Conservation (phyloP, 179 eudicot species). For the Actinidia arguta region DNA sequence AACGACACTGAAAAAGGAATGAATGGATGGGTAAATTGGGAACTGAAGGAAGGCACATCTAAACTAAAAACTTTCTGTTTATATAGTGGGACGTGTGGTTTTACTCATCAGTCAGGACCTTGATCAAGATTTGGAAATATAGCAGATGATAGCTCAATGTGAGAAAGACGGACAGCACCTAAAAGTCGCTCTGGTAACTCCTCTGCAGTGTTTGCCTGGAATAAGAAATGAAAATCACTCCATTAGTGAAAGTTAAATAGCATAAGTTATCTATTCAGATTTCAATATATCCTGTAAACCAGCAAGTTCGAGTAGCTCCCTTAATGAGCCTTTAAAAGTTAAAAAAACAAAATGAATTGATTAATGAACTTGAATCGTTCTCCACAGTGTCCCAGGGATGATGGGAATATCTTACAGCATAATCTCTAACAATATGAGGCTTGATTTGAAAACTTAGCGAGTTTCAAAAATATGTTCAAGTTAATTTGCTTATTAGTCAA, state of each 20-base stretch:
- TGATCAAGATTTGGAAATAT: slow-evolving; percentile 67
- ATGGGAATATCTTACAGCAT: background rate
- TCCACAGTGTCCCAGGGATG: background rate
- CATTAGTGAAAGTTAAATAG: background rate
- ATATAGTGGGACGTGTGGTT: background rate
- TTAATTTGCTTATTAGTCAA: no score
- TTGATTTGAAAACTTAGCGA: no score
- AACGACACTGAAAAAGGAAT: no score
- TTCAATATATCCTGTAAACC: background rate
- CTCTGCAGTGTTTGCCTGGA: slow-evolving; percentile 77
- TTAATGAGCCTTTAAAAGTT: no score
- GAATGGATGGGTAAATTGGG: slow-evolving; percentile 8
- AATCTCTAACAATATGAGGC: background rate
- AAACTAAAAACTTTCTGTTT: background rate
- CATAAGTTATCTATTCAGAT: background rate
- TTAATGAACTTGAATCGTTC: background rate
- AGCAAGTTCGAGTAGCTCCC: background rate
- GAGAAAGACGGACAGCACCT: slow-evolving; percentile 94
- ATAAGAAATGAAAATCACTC: slow-evolving; percentile 17
- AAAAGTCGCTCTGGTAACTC: slow-evolving; percentile 95
- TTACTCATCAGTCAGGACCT: slow-evolving; percentile 30
- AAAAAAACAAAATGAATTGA: background rate
- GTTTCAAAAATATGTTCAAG: no score
- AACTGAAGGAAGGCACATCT: slow-evolving; percentile 2
- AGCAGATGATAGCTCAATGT: slow-evolving; percentile 90